Evolutionary conservation across 202 grass and related monocot genomes (phyloP), one percentile per base, ranked within the genome.

Genomic region (Elaeis oleifera): DNA sequence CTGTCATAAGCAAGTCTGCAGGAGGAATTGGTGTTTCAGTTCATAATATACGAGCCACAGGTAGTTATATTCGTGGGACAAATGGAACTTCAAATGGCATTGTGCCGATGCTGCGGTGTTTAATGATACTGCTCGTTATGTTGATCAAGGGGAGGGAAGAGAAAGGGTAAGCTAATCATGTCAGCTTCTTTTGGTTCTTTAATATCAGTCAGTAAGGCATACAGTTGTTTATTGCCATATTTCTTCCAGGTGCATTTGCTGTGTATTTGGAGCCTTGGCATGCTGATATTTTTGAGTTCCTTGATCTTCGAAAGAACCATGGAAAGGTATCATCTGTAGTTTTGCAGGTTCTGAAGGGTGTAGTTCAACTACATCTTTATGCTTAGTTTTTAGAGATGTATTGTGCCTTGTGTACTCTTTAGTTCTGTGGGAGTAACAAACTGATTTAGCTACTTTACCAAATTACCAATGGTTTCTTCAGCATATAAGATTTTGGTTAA

Each of bases 101-200:
- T 80, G 85, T 99, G 61, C 95, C 95, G 20, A 99, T 99, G 95
- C 24, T 99, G 51, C 80, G 85, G 95, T 99, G 29, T 94, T 99
- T 64, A 99, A 94, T 58, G 85, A 99, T 66, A 99, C 95, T 23
- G 95, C 88, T 58, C 95, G 88, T 69, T 99, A 99, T 74, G 95
- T 99, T 65, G 88, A 99, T 90, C 95, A 99, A 68, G 95, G 95
- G 95, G 95, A 49, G 95, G 95, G 69, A 99, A 99, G 81, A 83
- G 88, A 72, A 97, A 86, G 63, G 92, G 92, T 97, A 81, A 50
- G 11, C 2, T 3, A 39, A 39, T 39, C 36, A 44, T 44, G 36
- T 44, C 3, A 13, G 13, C 36, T 14, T 44, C 36, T 14, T 44
- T 44, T 44, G 9, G 2, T 44, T 13, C 11, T 44, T 44, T 44